These are phyloP conservation scores for Phytophthora vignae DNA, from an alignment of 352 stramenopile genomes.

Conservation along the genomic window DNA sequence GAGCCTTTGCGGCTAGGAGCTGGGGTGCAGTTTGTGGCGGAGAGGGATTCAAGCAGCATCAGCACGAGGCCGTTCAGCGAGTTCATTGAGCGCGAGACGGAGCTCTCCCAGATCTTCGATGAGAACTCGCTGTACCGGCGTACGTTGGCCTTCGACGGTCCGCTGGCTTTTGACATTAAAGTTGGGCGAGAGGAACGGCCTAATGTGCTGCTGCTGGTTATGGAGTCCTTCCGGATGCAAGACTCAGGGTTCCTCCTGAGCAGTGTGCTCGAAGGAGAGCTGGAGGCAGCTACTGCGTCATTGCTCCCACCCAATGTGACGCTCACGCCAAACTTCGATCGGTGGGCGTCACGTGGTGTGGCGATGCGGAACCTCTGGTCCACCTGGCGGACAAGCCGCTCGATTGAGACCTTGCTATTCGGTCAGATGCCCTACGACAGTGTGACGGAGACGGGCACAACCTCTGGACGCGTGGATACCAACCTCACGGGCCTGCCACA, in stretches of 20 bases:
- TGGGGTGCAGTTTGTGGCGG: constrained; percentile 35
- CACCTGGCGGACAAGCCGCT: constrained; percentile 72
- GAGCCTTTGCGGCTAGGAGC: constrained; percentile 48
- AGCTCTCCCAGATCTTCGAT: constrained; percentile 48
- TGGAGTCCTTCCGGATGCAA: constrained; percentile 71
- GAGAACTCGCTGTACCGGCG: constrained; percentile 55
- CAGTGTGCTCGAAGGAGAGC: constrained; percentile 22
- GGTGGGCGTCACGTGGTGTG: constrained; percentile 59
- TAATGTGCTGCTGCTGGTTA: constrained; percentile 71
- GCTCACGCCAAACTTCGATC: constrained; percentile 71
- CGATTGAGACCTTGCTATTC: constrained; percentile 71
- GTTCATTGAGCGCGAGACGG: constrained; percentile 59
- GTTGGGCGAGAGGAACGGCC: constrained; percentile 47
- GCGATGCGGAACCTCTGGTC: constrained; percentile 74
- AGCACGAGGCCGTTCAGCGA: constrained; percentile 38
- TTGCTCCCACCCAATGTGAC: constrained; percentile 58
- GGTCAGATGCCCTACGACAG: constrained; percentile 73
- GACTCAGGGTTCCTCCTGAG: constrained; percentile 61
- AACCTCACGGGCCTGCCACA: constrained; percentile 63
- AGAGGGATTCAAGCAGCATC: constrained; percentile 14
- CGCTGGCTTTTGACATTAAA: constrained; percentile 62
- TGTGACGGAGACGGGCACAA: constrained; percentile 58
- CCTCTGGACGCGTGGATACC: constrained; percentile 39
- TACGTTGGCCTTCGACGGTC: constrained; percentile 58
- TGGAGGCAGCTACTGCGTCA: constrained; percentile 36